Evolutionary conservation across 2,329 filamentous ascomycete species (phyloP).

Genomic region (Cadophora gregata): DNA sequence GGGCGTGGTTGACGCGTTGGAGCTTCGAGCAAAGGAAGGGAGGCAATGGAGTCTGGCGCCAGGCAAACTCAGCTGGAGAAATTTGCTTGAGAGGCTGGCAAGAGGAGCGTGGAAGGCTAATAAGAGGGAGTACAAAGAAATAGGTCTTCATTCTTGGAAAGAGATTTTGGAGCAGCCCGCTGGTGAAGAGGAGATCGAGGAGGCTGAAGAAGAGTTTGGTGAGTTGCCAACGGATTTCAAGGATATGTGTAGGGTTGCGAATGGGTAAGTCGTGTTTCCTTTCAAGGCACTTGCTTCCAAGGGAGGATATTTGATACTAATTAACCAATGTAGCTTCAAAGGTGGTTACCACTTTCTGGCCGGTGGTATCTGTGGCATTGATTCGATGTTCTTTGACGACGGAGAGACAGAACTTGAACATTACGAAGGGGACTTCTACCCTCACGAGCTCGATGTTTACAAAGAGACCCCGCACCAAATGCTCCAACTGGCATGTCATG

Average conservation of each 20-base stretch:
- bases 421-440: neutral
- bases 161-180: constrained; percentile 28
- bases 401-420: neutral
- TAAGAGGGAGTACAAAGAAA: constrained; percentile 16
- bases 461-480: neutral
- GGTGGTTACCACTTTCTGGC: constrained; percentile 27
- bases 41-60: constrained; percentile 24
- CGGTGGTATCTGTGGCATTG: constrained; percentile 27
- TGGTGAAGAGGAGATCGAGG: constrained; percentile 25
- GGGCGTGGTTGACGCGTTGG: constrained; percentile 16
- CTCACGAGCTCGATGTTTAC: neutral
- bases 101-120: constrained; percentile 29
- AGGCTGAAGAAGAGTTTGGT: constrained; percentile 23
- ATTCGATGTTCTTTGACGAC: constrained; percentile 2
- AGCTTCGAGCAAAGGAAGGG: constrained; percentile 23
- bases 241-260: constrained; percentile 28
- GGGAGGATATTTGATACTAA: neutral
- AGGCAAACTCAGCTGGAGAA: constrained; percentile 27
- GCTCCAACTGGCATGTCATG: neutral
- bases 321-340: constrained; percentile 22
- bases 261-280: constrained; percentile 23
- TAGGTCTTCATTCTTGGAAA: constrained; percentile 16
- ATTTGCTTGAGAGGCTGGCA: constrained; percentile 27
- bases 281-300: neutral
- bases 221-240: constrained; percentile 27